phyloP scores from a whole-genome alignment of 179 eudicot species.

The Vitellaria paradoxa region DNA sequence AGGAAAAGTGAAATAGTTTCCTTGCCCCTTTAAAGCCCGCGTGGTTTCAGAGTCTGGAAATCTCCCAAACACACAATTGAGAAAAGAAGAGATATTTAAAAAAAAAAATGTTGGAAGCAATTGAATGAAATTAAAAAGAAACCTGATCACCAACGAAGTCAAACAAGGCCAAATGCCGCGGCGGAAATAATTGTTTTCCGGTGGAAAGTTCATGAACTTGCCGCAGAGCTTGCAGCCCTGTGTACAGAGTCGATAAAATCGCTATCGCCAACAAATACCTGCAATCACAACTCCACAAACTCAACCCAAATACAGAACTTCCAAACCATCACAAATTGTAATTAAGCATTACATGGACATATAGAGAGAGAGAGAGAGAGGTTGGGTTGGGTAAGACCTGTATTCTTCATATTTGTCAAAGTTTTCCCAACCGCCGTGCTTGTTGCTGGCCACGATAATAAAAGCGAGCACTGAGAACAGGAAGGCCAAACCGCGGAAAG shows the following conservation, averaged over 20 bases:
- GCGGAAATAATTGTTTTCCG: slow-evolving; percentile 26
- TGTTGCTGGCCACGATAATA: slow-evolving; percentile 49
- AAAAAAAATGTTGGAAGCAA: not conserved
- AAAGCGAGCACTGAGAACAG: slow-evolving; percentile 61
- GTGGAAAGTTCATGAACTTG: slow-evolving; percentile 40
- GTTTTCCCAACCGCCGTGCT: slow-evolving; percentile 31
- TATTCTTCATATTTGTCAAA: slow-evolving; percentile 36
- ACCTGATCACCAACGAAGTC: slow-evolving; percentile 80
- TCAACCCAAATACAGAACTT: not conserved
- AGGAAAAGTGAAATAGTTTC: not conserved
- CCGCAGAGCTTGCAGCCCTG: slow-evolving; percentile 34
- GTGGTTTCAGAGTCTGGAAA: not conserved
- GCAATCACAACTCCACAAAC: slow-evolving; percentile 4
- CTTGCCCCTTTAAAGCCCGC: not conserved
- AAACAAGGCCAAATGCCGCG: slow-evolving; percentile 24
- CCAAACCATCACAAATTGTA: not conserved
- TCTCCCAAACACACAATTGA: not conserved
- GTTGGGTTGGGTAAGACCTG: slow-evolving; percentile 37
- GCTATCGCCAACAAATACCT: slow-evolving; percentile 65
- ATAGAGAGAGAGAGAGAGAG: not conserved
- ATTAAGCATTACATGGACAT: not conserved
- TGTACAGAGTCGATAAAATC: slow-evolving; percentile 47
- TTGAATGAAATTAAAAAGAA: not conserved
- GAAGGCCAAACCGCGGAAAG: slow-evolving; percentile 38
- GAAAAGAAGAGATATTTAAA: too few relatives aligned